A percentile compares a stretch with the other conserved stretches of the same genome.
Evolutionary conservation across 176 grass and related monocot genomes (phyloP).

Genomic region (Zea mays): DNA sequence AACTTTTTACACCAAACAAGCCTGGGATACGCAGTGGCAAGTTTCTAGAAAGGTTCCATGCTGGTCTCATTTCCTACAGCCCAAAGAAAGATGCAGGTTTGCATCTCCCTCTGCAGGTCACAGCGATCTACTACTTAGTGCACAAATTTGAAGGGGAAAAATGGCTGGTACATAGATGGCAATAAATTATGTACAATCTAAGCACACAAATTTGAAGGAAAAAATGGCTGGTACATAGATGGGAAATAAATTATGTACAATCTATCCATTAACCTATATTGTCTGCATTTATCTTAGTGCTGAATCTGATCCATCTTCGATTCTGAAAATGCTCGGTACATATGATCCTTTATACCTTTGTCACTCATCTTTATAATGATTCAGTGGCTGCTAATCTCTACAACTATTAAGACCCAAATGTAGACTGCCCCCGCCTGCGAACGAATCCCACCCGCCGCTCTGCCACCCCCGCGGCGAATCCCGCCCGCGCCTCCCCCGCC

Average conservation of each 20-base stretch:
- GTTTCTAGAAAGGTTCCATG: constrained; percentile 87
- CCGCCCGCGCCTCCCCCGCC: too few relatives aligned
- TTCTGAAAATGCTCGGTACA: neutral
- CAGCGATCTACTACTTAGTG: neutral
- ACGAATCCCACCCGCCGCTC: too few relatives aligned
- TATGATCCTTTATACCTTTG: neutral
- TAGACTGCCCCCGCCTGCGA: too few relatives aligned
- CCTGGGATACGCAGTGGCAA: constrained; percentile 77
- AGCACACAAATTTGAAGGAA: too few relatives aligned
- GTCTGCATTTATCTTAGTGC: neutral
- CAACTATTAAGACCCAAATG: too few relatives aligned
- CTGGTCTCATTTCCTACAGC: constrained; percentile 86
- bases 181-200: neutral
- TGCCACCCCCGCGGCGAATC: too few relatives aligned
- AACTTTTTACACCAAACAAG: constrained; percentile 57
- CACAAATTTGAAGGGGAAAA: constrained; percentile 4
- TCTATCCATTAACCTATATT: neutral
- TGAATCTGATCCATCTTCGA: constrained; percentile 11
- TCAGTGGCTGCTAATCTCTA: neutral
- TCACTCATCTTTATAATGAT: neutral
- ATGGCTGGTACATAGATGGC: neutral
- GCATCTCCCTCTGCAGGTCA: neutral
- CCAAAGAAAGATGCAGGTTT: constrained; percentile 80
- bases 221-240: too few relatives aligned
- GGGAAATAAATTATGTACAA: too few relatives aligned